phyloP scores from a whole-genome alignment of 441 rosid genomes.

The Erodium texanum region DNA sequence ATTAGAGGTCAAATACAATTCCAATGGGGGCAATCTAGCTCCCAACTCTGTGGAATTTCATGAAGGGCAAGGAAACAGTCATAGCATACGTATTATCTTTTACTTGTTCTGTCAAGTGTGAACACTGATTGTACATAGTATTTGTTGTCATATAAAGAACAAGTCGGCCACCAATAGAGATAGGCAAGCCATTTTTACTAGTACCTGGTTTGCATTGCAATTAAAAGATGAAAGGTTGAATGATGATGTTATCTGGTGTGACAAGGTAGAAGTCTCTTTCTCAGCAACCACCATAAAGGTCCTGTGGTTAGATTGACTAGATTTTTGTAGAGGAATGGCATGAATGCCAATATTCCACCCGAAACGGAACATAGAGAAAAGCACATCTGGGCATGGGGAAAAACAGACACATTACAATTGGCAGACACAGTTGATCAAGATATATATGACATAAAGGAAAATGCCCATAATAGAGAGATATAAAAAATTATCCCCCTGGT shows the following conservation, averaged over 20 bases:
- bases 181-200: background rate
- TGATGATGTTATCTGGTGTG: conserved; percentile 41
- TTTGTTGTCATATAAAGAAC: background rate
- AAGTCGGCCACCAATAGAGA: background rate
- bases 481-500: conserved; percentile 7
- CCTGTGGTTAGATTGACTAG: conserved; percentile 37
- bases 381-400: conserved; percentile 47
- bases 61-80: background rate
- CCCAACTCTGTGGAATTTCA: background rate
- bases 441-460: background rate
- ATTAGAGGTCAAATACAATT: background rate
- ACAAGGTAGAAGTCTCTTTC: conserved; percentile 38
- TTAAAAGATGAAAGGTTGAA: conserved; percentile 36
- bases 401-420: conserved; percentile 4
- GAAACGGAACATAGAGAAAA: conserved; percentile 69
- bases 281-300: conserved; percentile 74
- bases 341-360: conserved; percentile 71
- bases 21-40: background rate
- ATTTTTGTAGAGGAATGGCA: conserved; percentile 41
- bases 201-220: conserved; percentile 51
- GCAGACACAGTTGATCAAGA: no score
- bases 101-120: background rate
- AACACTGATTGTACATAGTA: background rate
- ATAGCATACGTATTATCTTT: background rate
- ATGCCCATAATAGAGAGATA: background rate